A percentile compares a stretch with the other conserved stretches of the same genome.
phyloP scores from a whole-genome alignment of 2,329 filamentous ascomycete species.

The Akanthomyces muscarius region DNA sequence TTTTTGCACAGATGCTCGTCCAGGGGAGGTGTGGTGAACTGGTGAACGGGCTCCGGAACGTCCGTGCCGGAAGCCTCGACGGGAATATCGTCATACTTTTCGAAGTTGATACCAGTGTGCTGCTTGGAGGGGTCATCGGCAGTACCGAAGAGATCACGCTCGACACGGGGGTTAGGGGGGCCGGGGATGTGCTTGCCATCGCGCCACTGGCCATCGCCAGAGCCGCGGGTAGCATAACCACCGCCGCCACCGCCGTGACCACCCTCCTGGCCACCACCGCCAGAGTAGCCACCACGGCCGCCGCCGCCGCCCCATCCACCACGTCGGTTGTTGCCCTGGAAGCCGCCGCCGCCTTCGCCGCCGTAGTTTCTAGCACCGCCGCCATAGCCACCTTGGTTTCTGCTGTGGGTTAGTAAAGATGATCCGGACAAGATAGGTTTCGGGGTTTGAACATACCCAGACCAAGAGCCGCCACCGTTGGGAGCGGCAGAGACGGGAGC shows the following conservation, averaged over 20 bases:
- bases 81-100: slow-evolving; percentile 99
- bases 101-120: slow-evolving; percentile 98
- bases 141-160: slow-evolving; percentile 92
- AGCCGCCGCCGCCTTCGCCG: slow-evolving; percentile 28
- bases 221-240: slow-evolving; percentile 64
- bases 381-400: slow-evolving; percentile 26
- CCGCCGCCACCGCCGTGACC: slow-evolving; percentile 46
- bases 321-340: slow-evolving; percentile 30
- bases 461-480: slow-evolving; percentile 55
- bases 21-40: slow-evolving; percentile 90
- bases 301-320: slow-evolving; percentile 33
- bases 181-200: slow-evolving; percentile 96
- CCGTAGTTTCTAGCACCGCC: slow-evolving; percentile 35
- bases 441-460: slow-evolving; percentile 37
- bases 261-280: slow-evolving; percentile 34
- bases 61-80: slow-evolving; percentile 94
- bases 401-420: slow-evolving; percentile 21
- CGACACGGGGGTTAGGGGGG: slow-evolving; percentile 78
- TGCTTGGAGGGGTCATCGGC: slow-evolving; percentile 91
- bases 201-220: slow-evolving; percentile 92
- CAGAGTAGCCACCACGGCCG: slow-evolving; percentile 35
- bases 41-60: slow-evolving; percentile 84
- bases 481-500: slow-evolving; percentile 30
- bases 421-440: neutral
- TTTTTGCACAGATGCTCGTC: slow-evolving; percentile 91